These are phyloP conservation scores for Chionographis japonica DNA, from an alignment of 106 monocot species.

Conservation along the genomic window DNA sequence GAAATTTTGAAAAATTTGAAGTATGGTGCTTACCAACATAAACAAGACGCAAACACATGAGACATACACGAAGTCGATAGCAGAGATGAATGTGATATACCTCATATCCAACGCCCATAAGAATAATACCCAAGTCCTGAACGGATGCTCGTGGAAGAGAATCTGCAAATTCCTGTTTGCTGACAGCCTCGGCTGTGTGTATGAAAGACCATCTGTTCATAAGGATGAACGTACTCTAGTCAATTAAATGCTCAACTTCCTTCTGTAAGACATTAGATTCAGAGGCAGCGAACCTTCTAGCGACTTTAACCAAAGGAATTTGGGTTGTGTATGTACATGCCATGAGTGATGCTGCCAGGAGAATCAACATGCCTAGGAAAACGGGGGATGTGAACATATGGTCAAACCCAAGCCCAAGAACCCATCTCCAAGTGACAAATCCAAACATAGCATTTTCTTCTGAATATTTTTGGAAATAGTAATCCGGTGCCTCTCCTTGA, in stretches of 20 bases:
- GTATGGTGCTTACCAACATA: too few relatives aligned
- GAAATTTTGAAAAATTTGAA: too few relatives aligned
- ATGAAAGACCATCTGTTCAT: constrained; percentile 87
- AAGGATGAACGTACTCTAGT: not conserved
- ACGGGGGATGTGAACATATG: constrained; percentile 96
- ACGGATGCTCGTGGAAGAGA: constrained; percentile 81
- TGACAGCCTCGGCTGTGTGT: constrained; percentile 58
- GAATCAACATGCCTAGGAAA: constrained; percentile 75
- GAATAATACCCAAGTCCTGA: constrained; percentile 76
- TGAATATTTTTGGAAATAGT: constrained; percentile 73
- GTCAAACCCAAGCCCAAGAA: constrained; percentile 84
- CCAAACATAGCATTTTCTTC: constrained; percentile 74
- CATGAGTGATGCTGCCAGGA: constrained; percentile 94
- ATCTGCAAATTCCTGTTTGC: constrained; percentile 78
- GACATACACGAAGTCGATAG: not conserved
- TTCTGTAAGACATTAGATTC: not conserved
- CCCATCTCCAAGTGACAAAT: constrained; percentile 82
- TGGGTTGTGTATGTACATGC: constrained; percentile 98
- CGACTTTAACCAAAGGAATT: constrained; percentile 81
- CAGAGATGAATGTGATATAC: constrained; percentile 10
- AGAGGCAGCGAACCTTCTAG: constrained; percentile 51
- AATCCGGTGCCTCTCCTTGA: constrained; percentile 86
- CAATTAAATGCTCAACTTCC: not conserved
- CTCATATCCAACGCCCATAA: constrained; percentile 95
- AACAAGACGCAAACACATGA: not conserved